Evolutionary conservation across 2,329 filamentous ascomycete genomes (phyloP), one percentile per base, ranked within the genome.

Genomic region (Hypoxylon sp.): DNA sequence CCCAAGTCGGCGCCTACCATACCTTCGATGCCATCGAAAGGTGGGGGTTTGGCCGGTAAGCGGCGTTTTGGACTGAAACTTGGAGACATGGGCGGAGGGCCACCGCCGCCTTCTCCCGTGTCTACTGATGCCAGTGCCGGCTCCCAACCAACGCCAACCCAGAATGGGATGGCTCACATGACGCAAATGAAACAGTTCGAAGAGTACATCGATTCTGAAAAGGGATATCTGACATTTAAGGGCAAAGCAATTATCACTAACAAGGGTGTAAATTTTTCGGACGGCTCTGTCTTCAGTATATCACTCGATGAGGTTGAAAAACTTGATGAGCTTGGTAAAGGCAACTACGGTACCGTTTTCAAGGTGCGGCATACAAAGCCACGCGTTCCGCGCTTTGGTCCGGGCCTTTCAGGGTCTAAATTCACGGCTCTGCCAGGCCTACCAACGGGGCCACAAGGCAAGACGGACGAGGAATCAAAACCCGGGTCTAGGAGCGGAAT

Each of bases 281-380:
- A 91, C 60, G 95, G 95, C 2, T 91, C 90, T 56, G 93, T 89
- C 17, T 98, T 99, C 78, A 93, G 86, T 73, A 98, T 99, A 74
- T 98, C 94, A 3, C 83, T 99, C 43, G 94, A 99, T 74, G 74
- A 99, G 77, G 91, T 99, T 5, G 93, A 98, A 72, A 94, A 92
- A 1, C 76, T 98, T 60, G 93, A 94, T 65, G 95, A 99, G 80
- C 82, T 99, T 11, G 95, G 95, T 48, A 99, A 98, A 79, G 95
- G 95, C 41, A 99, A 99, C 76, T 99, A 99, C 73, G 95, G 95
- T 63, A 98, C 94, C 1, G 95, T 99, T 3, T 98, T 97, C 84
- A 97, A 95, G 78, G 95, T 98, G 59, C 88, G 90, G 71, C 95
- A 99, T 79, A 88, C 91, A 59, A 89, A 93, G 73, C 84, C 84